Evolutionary conservation across 1,284 basidiomycete species (phyloP).

Genomic region (Papiliotrema laurentii): DNA sequence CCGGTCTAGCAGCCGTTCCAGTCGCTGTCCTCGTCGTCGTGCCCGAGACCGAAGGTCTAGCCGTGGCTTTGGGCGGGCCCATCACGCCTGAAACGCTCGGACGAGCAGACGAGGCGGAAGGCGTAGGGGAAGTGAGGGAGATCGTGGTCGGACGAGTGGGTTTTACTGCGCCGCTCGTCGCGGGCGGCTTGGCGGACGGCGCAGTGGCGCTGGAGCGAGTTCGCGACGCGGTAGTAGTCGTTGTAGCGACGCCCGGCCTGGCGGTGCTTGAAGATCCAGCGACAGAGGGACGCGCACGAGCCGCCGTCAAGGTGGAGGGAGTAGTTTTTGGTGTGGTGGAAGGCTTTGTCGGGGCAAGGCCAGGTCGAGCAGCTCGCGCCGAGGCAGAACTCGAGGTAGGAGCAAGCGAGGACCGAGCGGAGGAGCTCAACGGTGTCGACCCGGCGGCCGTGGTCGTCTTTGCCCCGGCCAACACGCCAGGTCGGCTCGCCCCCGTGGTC

Average conservation of each 20-base stretch:
- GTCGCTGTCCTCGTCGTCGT: not conserved
- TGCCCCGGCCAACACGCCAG: too few species aligned
- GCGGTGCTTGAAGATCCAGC: too few species aligned
- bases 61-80: not conserved
- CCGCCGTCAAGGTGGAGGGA: not conserved
- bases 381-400: too few species aligned
- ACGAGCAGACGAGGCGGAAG: not conserved
- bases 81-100: not conserved
- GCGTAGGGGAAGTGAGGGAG: conserved; percentile 1
- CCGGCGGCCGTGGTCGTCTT: too few species aligned
- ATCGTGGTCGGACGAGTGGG: not conserved
- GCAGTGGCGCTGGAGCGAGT: not conserved
- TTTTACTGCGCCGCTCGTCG: too few species aligned
- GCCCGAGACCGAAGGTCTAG: not conserved
- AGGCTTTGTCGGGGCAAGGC: not conserved
- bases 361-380: too few species aligned
- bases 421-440: too few species aligned
- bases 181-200: too few species aligned
- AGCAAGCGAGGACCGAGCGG: too few species aligned
- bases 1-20: not conserved
- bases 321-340: not conserved
- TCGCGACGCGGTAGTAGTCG: not conserved
- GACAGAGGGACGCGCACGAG: not conserved
- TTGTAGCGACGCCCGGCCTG: too few species aligned
- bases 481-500: not conserved